These are phyloP conservation scores for Candida pseudoviswanathii DNA, from an alignment of 1,139 yeast species.

Conservation along the genomic window DNA sequence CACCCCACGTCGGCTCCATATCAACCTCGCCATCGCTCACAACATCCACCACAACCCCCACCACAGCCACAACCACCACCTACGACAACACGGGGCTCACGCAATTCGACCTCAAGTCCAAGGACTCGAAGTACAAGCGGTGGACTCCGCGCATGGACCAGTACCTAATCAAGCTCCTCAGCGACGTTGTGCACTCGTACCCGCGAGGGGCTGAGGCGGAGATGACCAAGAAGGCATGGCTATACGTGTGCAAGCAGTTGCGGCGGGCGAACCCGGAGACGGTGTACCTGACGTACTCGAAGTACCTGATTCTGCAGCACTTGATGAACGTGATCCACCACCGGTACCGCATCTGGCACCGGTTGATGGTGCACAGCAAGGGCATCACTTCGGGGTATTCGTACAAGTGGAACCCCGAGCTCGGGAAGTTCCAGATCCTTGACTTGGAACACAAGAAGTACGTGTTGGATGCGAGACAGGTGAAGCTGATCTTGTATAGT, in stretches of 20 bases:
- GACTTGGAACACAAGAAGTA: slow-evolving; percentile 27
- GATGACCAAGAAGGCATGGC: slow-evolving; percentile 43
- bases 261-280: slow-evolving; percentile 44
- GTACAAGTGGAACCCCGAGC: slow-evolving; percentile 41
- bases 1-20: no score
- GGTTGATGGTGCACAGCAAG: slow-evolving; percentile 34
- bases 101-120: slow-evolving; percentile 38
- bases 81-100: slow-evolving; percentile 19
- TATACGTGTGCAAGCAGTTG: slow-evolving; percentile 40
- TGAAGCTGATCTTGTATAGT: slow-evolving; percentile 36
- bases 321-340: slow-evolving; percentile 40
- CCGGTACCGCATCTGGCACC: slow-evolving; percentile 40
- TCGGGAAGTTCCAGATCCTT: slow-evolving; percentile 39
- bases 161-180: slow-evolving; percentile 32
- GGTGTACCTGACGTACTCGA: slow-evolving; percentile 45
- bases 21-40: slow-evolving; percentile 18
- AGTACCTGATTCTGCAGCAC: slow-evolving; percentile 46
- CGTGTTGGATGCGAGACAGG: slow-evolving; percentile 34
- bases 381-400: slow-evolving; percentile 26
- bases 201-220: slow-evolving; percentile 34
- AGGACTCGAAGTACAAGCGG: slow-evolving; percentile 41
- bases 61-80: slow-evolving; percentile 7
- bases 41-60: slow-evolving; percentile 15
- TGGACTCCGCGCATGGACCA: slow-evolving; percentile 49
- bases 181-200: slow-evolving; percentile 42